Conservation (phyloP, 2,329 filamentous ascomycete species). For the Orbilia ellipsospora region DNA sequence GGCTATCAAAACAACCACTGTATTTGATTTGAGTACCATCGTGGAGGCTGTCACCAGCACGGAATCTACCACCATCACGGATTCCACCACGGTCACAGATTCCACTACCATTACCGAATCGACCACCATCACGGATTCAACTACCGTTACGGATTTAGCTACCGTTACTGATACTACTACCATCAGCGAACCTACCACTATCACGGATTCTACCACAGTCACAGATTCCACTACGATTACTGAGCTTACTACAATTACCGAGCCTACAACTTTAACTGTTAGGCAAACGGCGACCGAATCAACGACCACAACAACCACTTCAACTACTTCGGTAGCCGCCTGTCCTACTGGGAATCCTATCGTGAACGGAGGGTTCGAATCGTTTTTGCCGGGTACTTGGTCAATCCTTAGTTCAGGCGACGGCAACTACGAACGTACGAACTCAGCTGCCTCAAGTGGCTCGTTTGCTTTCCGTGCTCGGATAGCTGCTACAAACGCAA, state of each 20-base stretch:
- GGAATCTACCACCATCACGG: slow-evolving; percentile 17
- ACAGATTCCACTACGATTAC: not conserved
- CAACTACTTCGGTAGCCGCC: not conserved
- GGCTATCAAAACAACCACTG: slow-evolving; percentile 12
- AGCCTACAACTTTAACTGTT: not conserved
- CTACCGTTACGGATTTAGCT: not conserved
- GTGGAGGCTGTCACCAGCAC: too few species aligned
- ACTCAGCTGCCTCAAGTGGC: not conserved
- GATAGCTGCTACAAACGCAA: not conserved
- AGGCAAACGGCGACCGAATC: not conserved
- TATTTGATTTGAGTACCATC: too few species aligned
- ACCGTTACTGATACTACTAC: slow-evolving; percentile 5
- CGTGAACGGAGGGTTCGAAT: slow-evolving; percentile 30
- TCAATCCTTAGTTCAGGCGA: not conserved
- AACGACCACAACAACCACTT: not conserved
- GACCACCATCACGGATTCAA: slow-evolving; percentile 16
- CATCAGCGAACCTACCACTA: not conserved
- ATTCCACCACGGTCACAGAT: slow-evolving; percentile 28
- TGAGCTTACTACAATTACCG: not conserved
- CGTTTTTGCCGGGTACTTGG: not conserved
- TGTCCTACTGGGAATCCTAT: slow-evolving; percentile 11
- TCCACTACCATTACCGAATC: slow-evolving; percentile 8
- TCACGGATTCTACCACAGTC: not conserved
- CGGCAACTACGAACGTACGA: not conserved
- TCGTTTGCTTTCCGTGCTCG: not conserved